Conservation (phyloP, 495 filamentous ascomycete genomes). For the Lichenothelia convexa region DNA sequence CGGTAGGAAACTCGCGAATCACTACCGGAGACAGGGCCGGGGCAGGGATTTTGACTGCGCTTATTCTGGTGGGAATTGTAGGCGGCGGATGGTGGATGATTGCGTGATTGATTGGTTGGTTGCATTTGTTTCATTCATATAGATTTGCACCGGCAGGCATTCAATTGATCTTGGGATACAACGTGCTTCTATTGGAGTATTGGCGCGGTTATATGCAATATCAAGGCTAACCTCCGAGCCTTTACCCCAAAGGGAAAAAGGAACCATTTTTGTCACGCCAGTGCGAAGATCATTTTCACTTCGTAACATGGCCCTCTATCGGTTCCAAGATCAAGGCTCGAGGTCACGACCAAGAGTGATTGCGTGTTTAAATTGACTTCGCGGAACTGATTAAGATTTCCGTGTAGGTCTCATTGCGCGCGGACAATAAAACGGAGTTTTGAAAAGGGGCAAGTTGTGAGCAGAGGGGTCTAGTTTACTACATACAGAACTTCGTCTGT, state of each 20-base stretch:
- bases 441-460: too few relatives aligned
- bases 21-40: conserved; percentile 23
- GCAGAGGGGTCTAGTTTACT: too few relatives aligned
- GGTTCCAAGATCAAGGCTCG: conserved; percentile 6
- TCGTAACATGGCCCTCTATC: conserved; percentile 4
- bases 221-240: too few relatives aligned
- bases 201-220: background rate
- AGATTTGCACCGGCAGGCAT: background rate
- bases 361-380: background rate
- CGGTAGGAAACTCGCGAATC: conserved; percentile 9
- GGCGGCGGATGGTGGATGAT: conserved; percentile 23
- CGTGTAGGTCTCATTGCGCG: conserved; percentile 5
- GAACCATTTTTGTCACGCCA: conserved; percentile 6
- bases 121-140: conserved; percentile 1
- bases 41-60: conserved; percentile 21
- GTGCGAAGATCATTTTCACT: conserved; percentile 1
- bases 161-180: background rate
- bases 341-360: conserved; percentile 2
- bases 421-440: too few relatives aligned
- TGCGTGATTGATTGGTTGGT: conserved; percentile 7
- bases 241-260: background rate
- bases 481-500: too few relatives aligned
- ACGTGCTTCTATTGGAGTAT: background rate
- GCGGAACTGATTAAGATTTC: too few relatives aligned
- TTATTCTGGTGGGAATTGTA: conserved; percentile 16